Conservation (phyloP, 2,329 filamentous ascomycete species). For the Colletotrichum orchidophilum region DNA sequence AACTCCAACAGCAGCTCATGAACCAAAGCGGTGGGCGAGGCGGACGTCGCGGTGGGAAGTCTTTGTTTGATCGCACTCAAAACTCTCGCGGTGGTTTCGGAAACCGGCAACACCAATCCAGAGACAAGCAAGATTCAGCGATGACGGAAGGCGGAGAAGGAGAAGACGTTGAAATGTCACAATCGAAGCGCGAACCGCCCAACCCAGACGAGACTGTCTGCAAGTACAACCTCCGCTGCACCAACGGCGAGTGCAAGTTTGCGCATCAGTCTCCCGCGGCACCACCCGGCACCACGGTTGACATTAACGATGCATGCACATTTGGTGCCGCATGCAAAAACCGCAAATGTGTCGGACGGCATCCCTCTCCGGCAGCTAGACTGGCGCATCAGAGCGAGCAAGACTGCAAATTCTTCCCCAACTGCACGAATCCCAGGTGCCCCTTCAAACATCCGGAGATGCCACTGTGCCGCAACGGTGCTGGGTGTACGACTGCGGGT, state of each 20-base stretch:
- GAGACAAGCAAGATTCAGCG: constrained; percentile 47
- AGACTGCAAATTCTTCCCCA: constrained; percentile 91
- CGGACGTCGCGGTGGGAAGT: constrained; percentile 59
- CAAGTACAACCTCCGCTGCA: constrained; percentile 89
- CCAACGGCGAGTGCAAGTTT: constrained; percentile 89
- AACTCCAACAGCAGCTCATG: constrained; percentile 72
- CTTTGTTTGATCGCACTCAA: constrained; percentile 80
- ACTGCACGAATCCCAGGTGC: constrained; percentile 88
- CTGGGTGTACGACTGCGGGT: constrained; percentile 80
- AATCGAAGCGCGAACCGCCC: constrained; percentile 60
- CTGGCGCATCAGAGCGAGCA: constrained; percentile 82
- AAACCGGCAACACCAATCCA: constrained; percentile 55
- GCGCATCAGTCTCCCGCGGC: constrained; percentile 95
- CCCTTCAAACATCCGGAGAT: constrained; percentile 89
- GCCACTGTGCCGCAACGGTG: constrained; percentile 90
- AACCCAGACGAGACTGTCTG: constrained; percentile 78
- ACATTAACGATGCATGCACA: constrained; percentile 81
- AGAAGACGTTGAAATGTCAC: constrained; percentile 72
- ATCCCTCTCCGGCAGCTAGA: constrained; percentile 89
- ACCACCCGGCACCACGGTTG: constrained; percentile 78
- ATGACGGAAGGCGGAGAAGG: constrained; percentile 47
- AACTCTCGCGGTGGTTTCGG: constrained; percentile 63
- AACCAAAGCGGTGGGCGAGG: constrained; percentile 57
- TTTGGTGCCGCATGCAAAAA: constrained; percentile 96
- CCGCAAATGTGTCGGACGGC: constrained; percentile 88